phyloP scores from a whole-genome alignment of 2,329 filamentous ascomycete species.

The Hypocreales sp. region DNA sequence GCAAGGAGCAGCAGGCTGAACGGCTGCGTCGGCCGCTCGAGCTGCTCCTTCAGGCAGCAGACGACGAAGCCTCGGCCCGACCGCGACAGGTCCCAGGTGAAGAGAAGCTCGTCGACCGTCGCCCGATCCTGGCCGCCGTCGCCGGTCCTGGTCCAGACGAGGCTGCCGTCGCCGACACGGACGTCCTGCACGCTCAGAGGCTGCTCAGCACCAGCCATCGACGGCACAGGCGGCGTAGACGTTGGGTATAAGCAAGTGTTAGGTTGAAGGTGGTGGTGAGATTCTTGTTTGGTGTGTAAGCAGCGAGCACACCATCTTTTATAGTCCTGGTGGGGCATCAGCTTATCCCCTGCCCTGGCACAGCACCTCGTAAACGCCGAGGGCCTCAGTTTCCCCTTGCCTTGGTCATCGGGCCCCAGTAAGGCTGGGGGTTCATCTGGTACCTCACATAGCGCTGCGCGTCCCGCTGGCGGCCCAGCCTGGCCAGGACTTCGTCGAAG shows the following conservation, averaged over 20 bases:
- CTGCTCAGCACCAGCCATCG: too few relatives aligned
- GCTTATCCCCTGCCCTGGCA: too few relatives aligned
- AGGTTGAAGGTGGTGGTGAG: background rate
- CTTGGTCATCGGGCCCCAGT: constrained; percentile 77
- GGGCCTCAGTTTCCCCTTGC: constrained; percentile 22
- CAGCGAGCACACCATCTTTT: background rate
- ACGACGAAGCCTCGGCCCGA: constrained; percentile 12
- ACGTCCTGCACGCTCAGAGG: constrained; percentile 6
- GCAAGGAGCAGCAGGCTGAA: constrained; percentile 15
- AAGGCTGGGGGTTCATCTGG: constrained; percentile 75
- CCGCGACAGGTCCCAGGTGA: constrained; percentile 7
- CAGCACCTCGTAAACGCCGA: too few relatives aligned
- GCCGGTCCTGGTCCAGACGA: constrained; percentile 12
- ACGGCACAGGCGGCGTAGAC: too few relatives aligned
- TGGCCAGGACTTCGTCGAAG: constrained; percentile 69
- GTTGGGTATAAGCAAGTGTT: too few relatives aligned
- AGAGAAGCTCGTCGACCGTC: constrained; percentile 12
- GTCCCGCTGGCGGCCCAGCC: constrained; percentile 54
- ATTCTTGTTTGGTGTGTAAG: background rate
- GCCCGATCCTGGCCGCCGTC: constrained; percentile 5
- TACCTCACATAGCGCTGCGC: constrained; percentile 66
- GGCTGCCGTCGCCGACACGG: constrained; percentile 7
- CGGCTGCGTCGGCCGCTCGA: constrained; percentile 9
- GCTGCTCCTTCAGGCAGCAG: constrained; percentile 21
- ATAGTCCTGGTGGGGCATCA: too few relatives aligned